Evolutionary conservation across 164 flowering plant genomes (phyloP).

Genomic region (Magnolia changhungtana): DNA sequence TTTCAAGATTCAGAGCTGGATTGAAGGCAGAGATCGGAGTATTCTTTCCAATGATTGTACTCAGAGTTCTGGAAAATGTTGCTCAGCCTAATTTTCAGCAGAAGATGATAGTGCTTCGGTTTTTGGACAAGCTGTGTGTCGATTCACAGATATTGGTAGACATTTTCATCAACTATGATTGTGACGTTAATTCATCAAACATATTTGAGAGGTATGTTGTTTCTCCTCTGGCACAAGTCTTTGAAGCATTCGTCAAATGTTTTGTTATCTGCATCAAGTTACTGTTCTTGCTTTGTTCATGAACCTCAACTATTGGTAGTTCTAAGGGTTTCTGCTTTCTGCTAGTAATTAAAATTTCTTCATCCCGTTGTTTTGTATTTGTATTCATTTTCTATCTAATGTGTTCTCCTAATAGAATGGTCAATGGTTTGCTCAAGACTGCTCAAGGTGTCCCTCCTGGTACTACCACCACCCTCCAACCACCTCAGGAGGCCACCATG

Average conservation of each 20-base stretch:
- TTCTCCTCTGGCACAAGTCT: slow-evolving; percentile 3
- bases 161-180: slow-evolving; percentile 89
- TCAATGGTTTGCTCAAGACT: slow-evolving; percentile 98
- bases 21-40: slow-evolving; percentile 99
- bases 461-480: slow-evolving; percentile 66
- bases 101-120: slow-evolving; percentile 95
- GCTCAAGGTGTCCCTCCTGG: slow-evolving; percentile 99
- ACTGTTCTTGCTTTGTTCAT: background rate
- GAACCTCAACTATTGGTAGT: background rate
- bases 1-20: slow-evolving; percentile 96
- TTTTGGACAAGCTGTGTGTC: slow-evolving; percentile 80
- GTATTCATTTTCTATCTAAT: slow-evolving; percentile 4
- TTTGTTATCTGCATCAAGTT: background rate
- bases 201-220: slow-evolving; percentile 84
- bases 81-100: slow-evolving; percentile 97
- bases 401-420: slow-evolving; percentile 67
- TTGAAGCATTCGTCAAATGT: background rate
- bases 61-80: slow-evolving; percentile 95
- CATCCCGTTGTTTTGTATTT: background rate
- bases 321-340: background rate
- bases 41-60: slow-evolving; percentile 98
- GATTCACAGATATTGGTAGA: slow-evolving; percentile 95
- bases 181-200: slow-evolving; percentile 96
- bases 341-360: background rate
- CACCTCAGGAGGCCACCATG: slow-evolving; percentile 89